Conservation (phyloP, 768 basidiomycete genomes). For the Psilocybe azurescens region DNA sequence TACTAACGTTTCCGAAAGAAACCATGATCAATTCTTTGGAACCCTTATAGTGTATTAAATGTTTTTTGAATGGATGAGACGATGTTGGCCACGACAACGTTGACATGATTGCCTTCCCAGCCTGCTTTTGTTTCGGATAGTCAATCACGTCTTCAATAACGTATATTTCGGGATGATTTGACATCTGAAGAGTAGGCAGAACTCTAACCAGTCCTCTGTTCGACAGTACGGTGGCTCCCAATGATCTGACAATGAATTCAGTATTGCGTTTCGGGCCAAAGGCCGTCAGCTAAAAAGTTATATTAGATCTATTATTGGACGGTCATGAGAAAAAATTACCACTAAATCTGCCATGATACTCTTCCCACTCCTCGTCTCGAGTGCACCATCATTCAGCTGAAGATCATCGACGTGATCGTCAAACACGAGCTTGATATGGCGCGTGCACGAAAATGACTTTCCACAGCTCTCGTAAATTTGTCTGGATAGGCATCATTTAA, state of each 20-base stretch:
- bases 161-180: constrained; percentile 25
- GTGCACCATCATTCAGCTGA: constrained; percentile 38
- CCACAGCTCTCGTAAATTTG: constrained; percentile 49
- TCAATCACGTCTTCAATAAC: constrained; percentile 29
- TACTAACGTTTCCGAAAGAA: constrained; percentile 50
- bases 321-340: constrained; percentile 38
- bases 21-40: constrained; percentile 56
- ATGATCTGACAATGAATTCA: constrained; percentile 44
- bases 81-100: constrained; percentile 22
- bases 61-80: constrained; percentile 19
- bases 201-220: constrained; percentile 48
- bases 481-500: constrained; percentile 56
- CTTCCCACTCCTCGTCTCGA: constrained; percentile 53
- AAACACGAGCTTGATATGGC: constrained; percentile 52
- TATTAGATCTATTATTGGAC: background rate
- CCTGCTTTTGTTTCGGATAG: constrained; percentile 26
- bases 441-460: constrained; percentile 35
- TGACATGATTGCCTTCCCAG: constrained; percentile 24
- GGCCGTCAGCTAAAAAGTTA: constrained; percentile 29
- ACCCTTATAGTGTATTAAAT: constrained; percentile 49
- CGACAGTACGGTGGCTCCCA: constrained; percentile 36
- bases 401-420: constrained; percentile 55
- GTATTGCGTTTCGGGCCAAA: constrained; percentile 48
- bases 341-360: constrained; percentile 54
- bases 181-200: constrained; percentile 39